These are phyloP conservation scores for Juglanconis sp. DNA, from an alignment of 2,329 filamentous ascomycete species.

Conservation along the genomic window DNA sequence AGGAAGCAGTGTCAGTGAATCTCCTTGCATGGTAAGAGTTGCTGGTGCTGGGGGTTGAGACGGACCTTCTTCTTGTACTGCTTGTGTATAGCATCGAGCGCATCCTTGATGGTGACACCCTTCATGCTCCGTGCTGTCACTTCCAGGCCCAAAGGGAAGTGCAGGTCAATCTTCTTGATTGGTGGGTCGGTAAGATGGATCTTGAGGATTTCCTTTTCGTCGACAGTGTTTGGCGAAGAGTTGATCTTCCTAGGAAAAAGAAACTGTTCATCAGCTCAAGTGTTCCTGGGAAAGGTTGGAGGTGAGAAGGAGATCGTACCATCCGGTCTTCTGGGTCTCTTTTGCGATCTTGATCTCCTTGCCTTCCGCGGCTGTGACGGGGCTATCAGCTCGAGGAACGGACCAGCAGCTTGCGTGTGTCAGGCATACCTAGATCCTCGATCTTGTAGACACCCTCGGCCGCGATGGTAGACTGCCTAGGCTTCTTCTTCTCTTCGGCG, in stretches of 20 bases:
- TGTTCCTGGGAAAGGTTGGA: background rate
- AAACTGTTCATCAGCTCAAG: background rate
- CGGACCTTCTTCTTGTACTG: slow-evolving; percentile 92
- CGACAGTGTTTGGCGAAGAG: slow-evolving; percentile 71
- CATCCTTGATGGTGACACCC: slow-evolving; percentile 96
- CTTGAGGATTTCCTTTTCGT: slow-evolving; percentile 82
- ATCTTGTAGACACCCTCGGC: slow-evolving; percentile 76
- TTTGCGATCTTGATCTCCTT: slow-evolving; percentile 68
- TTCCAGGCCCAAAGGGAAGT: slow-evolving; percentile 83
- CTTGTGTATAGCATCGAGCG: slow-evolving; percentile 92
- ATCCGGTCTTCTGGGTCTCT: slow-evolving; percentile 85
- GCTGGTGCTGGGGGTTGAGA: slow-evolving; percentile 15
- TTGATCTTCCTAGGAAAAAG: slow-evolving; percentile 77
- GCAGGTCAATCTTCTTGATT: slow-evolving; percentile 90
- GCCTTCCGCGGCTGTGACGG: slow-evolving; percentile 57
- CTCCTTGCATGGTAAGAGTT: background rate
- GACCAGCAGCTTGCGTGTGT: background rate
- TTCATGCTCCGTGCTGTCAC: slow-evolving; percentile 88
- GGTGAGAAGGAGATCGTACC: slow-evolving; percentile 55
- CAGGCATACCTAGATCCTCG: slow-evolving; percentile 74
- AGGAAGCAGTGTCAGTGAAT: slow-evolving; percentile 14
- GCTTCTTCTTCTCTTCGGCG: slow-evolving; percentile 60
- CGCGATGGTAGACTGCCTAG: slow-evolving; percentile 70
- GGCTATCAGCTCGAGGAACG: background rate
- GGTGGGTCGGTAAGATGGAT: slow-evolving; percentile 75